Conservation (phyloP, 176 grass and related monocot species). For the Ensete ventricosum region DNA sequence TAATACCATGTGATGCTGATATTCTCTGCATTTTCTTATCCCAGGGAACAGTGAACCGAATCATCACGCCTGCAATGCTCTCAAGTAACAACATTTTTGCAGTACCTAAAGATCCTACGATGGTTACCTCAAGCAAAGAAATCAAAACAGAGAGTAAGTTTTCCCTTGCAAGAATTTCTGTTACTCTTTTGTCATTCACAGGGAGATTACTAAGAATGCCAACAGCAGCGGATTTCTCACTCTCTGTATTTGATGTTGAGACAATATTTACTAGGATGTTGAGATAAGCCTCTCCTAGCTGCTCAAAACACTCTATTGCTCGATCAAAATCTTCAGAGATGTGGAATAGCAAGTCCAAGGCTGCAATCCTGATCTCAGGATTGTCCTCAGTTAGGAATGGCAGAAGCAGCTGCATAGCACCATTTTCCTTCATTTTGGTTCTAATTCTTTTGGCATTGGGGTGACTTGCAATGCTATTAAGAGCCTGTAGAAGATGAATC, state of each 20-base stretch:
- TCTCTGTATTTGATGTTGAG: conserved; percentile 34
- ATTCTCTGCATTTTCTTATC: conserved; percentile 67
- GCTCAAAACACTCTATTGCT: conserved; percentile 42
- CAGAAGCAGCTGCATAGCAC: conserved; percentile 59
- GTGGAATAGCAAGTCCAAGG: conserved; percentile 58
- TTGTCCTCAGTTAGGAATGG: conserved; percentile 71
- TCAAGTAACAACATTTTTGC: conserved; percentile 45
- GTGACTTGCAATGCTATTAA: conserved; percentile 68
- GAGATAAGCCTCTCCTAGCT: conserved; percentile 54
- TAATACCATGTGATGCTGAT: conserved; percentile 45
- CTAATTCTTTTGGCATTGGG: conserved; percentile 52
- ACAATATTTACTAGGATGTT: conserved; percentile 55
- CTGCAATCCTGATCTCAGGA: conserved; percentile 41
- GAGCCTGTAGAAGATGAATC: conserved; percentile 67
- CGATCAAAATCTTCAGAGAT: conserved; percentile 56
- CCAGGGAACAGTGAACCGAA: conserved; percentile 64
- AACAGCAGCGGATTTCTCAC: conserved; percentile 52
- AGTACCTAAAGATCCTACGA: conserved; percentile 16
- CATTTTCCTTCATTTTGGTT: conserved; percentile 65
- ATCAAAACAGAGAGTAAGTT: conserved; percentile 66
- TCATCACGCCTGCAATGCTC: conserved; percentile 52
- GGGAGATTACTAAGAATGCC: conserved; percentile 70
- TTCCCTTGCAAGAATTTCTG: conserved; percentile 45
- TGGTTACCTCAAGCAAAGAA: conserved; percentile 37
- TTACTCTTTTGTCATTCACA: conserved; percentile 50